Evolutionary conservation across 345 rosid species (phyloP).

Genomic region (Hypericum androsaemum): DNA sequence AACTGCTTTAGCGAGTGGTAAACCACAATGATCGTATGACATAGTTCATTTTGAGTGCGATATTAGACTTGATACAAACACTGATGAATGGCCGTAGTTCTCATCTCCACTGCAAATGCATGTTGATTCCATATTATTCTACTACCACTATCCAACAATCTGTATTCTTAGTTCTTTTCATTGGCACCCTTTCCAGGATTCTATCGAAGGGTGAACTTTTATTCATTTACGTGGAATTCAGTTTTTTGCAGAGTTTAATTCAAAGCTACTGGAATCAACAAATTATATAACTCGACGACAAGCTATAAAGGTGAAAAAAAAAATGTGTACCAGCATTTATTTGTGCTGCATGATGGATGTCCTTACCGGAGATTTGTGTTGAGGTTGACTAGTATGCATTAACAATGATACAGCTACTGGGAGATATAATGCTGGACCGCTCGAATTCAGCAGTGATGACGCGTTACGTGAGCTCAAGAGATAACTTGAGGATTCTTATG

Average conservation of each 20-base stretch:
- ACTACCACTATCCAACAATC: too few relatives aligned
- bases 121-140: too few relatives aligned
- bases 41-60: too few relatives aligned
- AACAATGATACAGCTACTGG: conserved; percentile 28
- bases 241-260: conserved; percentile 83
- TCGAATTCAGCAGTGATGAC: conserved; percentile 54
- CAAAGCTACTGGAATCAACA: conserved; percentile 80
- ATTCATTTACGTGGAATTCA: conserved; percentile 14
- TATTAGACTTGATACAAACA: too few relatives aligned
- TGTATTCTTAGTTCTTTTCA: too few relatives aligned
- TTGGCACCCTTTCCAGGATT: too few relatives aligned
- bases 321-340: not conserved
- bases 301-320: conserved; percentile 76
- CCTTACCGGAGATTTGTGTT: too few relatives aligned
- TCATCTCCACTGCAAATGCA: too few relatives aligned
- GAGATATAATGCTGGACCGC: conserved; percentile 52
- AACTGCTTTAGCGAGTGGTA: not conserved
- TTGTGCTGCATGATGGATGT: too few relatives aligned
- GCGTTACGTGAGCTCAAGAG: conserved; percentile 53
- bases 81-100: too few relatives aligned
- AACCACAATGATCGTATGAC: too few relatives aligned
- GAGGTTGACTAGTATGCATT: too few relatives aligned
- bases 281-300: conserved; percentile 95
- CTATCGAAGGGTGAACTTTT: not conserved
- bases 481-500: conserved; percentile 65